phyloP scores from a whole-genome alignment of 768 basidiomycete genomes.

The Boletus sp. region DNA sequence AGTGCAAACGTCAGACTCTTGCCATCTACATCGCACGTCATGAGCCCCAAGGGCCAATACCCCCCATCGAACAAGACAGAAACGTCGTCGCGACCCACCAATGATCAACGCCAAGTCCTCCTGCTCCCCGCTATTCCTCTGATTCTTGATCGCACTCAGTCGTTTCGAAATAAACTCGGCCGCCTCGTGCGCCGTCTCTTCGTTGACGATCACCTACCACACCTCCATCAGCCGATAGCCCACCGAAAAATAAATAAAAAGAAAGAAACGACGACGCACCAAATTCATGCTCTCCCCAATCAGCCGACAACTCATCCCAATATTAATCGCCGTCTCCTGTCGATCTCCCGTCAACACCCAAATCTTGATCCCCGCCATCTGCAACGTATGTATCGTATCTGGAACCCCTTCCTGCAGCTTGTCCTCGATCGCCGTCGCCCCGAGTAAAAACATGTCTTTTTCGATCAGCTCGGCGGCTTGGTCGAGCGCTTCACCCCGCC shows the following conservation, averaged over 20 bases:
- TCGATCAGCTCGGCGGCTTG: constrained; percentile 94
- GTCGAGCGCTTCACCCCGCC: constrained; percentile 92
- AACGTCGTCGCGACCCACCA: constrained; percentile 47
- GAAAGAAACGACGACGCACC: constrained; percentile 34
- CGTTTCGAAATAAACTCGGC: constrained; percentile 86
- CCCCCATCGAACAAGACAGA: not conserved
- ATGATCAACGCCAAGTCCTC: constrained; percentile 96
- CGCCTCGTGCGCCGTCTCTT: constrained; percentile 77
- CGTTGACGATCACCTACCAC: constrained; percentile 73
- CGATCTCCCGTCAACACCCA: constrained; percentile 99
- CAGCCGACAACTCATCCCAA: constrained; percentile 94
- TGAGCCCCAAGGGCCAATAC: not conserved
- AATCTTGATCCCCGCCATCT: constrained; percentile 98
- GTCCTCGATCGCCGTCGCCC: constrained; percentile 98
- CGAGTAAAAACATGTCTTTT: constrained; percentile 86
- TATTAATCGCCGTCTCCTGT: constrained; percentile 99
- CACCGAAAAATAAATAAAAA: not conserved
- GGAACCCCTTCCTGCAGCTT: constrained; percentile 98
- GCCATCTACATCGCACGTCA: constrained; percentile 58
- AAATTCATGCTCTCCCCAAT: constrained; percentile 99
- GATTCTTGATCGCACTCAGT: constrained; percentile 88
- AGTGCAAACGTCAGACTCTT: constrained; percentile 91
- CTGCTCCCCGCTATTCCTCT: constrained; percentile 83
- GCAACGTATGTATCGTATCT: constrained; percentile 94
- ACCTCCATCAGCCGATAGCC: not conserved